Base-by-base conservation (phyloP, 257 asterid genomes). In the Galeopsis tetrahit region DNA sequence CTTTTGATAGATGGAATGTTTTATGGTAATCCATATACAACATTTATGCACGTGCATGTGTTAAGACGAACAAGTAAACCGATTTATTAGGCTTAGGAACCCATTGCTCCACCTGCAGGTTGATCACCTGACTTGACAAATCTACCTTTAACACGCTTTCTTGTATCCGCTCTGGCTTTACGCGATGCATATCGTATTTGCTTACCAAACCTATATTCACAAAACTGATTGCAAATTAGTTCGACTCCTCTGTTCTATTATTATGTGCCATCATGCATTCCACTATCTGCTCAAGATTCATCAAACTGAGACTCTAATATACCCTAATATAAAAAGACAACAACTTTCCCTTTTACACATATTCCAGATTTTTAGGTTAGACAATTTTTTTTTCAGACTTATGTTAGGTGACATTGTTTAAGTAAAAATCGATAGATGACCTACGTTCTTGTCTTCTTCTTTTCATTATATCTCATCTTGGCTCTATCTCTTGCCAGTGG, bases 111-210 rank as follows among this genome's bases (percentile, higher is more conserved):
- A 49, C 69, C 82, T 13, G 89, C 92, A 55, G 61, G 34, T 63
- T 78, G 76, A 72, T 91, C 96, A n/a, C 92, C 95, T 6, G 93
- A 85, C 82, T 90, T 93, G 55, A 93, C 97, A 57, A 93, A 93
- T 82, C 98, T 86, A 66, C 98, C 98, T 69, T 93, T 93, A 34
- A 89, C 92, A 0, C 98, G 95, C 76, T 77, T 85, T 85, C 98
- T 84, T 6, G 97, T 89, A 76, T 93, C 98, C 1, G 97, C 97
- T 74, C 97, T 87, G 4, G 93, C 97, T 73, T 93, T 93, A 36
- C 97, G 93, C 10, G 98, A 93, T 35, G 90, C 96, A 74, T 93
- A 91, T 67, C 98, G 79, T 78, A 93, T 93, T 73, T 93, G 93
- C 73, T 93, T 93, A 5, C 91, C 98, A 51, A 86, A 93, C 82